A percentile compares a stretch with the other conserved stretches of the same genome.
Evolutionary conservation across 106 monocot species (phyloP).

Genomic region (Allium sativum): DNA sequence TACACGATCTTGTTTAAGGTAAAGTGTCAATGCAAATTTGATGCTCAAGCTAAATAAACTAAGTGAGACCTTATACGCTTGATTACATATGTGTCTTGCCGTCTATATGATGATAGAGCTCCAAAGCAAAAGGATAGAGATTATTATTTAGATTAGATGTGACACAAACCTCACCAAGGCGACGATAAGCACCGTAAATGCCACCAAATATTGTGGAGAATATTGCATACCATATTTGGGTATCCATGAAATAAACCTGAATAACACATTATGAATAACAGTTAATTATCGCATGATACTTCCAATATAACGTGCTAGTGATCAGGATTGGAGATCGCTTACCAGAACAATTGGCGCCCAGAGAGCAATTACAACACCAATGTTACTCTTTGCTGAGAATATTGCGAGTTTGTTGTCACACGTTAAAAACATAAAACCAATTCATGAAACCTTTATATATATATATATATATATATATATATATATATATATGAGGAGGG

Average conservation of each 20-base stretch:
- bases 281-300: too few species aligned
- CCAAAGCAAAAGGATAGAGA: too few species aligned
- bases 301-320: neutral
- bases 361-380: conserved; percentile 85
- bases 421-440: neutral
- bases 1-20: too few species aligned
- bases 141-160: neutral
- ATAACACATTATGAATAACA: conserved; percentile 1
- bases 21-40: too few species aligned
- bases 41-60: too few species aligned
- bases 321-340: conserved; percentile 7
- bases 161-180: conserved; percentile 70
- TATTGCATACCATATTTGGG: conserved; percentile 92
- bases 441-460: neutral
- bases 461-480: neutral
- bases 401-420: too few species aligned
- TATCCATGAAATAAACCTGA: conserved; percentile 93
- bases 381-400: conserved; percentile 69
- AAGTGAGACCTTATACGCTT: too few species aligned
- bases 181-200: conserved; percentile 70
- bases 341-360: conserved; percentile 94
- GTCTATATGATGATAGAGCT: too few species aligned
- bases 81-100: too few species aligned
- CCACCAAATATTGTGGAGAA: conserved; percentile 79
- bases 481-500: too few species aligned